A percentile compares a stretch with the other conserved stretches of the same genome.
phyloP scores from a whole-genome alignment of 805 yeast species.

The Cyberlindnera saturnus region DNA sequence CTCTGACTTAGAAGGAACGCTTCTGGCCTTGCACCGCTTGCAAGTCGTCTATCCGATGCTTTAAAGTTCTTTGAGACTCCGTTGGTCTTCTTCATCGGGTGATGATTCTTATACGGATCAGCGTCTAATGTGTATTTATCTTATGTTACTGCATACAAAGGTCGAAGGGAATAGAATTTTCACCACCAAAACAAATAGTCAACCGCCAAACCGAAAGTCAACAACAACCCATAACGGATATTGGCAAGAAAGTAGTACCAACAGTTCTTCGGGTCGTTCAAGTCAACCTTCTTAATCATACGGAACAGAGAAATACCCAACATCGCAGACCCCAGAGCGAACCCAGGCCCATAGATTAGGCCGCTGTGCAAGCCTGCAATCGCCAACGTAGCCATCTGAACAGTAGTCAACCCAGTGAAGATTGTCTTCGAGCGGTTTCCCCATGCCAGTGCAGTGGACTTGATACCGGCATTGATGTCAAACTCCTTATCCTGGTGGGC shows the following conservation, averaged over 20 bases:
- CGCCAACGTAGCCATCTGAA: constrained; percentile 60
- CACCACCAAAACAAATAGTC: constrained; percentile 53
- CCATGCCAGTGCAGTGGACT: constrained; percentile 95
- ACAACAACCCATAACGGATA: constrained; percentile 66
- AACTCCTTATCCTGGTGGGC: constrained; percentile 95
- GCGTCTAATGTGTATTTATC: background rate
- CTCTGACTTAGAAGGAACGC: constrained; percentile 32
- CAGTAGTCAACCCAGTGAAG: constrained; percentile 53
- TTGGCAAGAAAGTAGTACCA: constrained; percentile 77
- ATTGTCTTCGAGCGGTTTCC: constrained; percentile 71
- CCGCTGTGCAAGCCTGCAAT: constrained; percentile 70
- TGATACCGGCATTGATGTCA: constrained; percentile 86
- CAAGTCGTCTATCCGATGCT: constrained; percentile 50
- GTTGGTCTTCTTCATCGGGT: constrained; percentile 11
- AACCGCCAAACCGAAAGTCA: constrained; percentile 58
- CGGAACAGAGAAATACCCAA: constrained; percentile 64
- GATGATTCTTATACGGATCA: background rate
- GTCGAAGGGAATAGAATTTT: background rate
- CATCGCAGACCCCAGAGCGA: constrained; percentile 54
- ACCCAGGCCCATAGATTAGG: constrained; percentile 73
- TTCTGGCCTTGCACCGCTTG: constrained; percentile 43
- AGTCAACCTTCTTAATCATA: constrained; percentile 69
- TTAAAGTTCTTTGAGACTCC: constrained; percentile 17
- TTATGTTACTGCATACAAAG: background rate
- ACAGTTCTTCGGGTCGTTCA: constrained; percentile 76